phyloP scores from a whole-genome alignment of 1,139 yeast species.

The Candida sp. region DNA sequence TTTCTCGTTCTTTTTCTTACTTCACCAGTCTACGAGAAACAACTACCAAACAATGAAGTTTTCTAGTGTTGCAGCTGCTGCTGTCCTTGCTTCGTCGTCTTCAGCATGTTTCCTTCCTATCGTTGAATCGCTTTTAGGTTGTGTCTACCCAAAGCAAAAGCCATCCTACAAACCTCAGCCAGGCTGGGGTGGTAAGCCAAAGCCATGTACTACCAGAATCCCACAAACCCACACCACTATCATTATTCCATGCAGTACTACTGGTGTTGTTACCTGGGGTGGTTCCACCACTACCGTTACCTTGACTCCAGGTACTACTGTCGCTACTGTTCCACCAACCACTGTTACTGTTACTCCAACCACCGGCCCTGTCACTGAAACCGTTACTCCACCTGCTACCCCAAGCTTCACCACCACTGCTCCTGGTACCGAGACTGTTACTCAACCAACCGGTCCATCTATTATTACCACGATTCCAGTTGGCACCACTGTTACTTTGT shows the following conservation, averaged over 20 bases:
- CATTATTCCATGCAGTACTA: slow-evolving; percentile 1
- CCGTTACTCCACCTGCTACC: not conserved
- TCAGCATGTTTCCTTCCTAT: slow-evolving; percentile 5
- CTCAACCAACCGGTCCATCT: not conserved
- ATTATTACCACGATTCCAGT: not conserved
- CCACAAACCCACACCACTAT: slow-evolving; percentile 2
- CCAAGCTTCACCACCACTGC: not conserved
- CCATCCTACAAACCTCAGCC: not conserved
- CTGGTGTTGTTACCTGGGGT: slow-evolving; percentile 6
- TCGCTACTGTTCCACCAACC: slow-evolving; percentile 5
- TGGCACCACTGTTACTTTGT: slow-evolving; percentile 1
- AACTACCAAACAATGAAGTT: slow-evolving; percentile 3
- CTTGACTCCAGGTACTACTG: slow-evolving; percentile 1
- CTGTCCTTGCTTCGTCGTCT: slow-evolving; percentile 3
- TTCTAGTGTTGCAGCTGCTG: slow-evolving; percentile 5
- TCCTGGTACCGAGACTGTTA: not conserved
- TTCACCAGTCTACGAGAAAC: slow-evolving; percentile 1
- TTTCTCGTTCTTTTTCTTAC: not conserved
- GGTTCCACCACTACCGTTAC: slow-evolving; percentile 3
- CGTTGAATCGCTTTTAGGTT: slow-evolving; percentile 4
- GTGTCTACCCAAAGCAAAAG: slow-evolving; percentile 2
- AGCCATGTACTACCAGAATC: slow-evolving; percentile 4
- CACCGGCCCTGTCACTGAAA: not conserved
- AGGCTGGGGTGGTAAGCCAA: not conserved
- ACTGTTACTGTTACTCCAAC: slow-evolving; percentile 4